Evolutionary conservation across 140 eudicot species (phyloP).

Genomic region (Anethum foeniculum): DNA sequence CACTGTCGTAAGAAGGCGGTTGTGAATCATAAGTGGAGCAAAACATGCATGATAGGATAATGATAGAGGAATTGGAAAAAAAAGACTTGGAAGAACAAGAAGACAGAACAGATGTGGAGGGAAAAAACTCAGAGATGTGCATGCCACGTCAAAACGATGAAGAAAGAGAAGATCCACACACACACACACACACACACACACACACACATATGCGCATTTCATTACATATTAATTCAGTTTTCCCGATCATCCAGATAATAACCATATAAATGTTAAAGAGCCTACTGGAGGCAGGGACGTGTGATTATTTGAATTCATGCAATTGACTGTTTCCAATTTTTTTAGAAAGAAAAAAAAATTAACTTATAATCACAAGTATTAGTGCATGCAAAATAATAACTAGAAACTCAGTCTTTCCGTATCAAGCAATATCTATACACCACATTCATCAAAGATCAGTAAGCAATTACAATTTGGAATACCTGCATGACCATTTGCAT

Average conservation of each 20-base stretch:
- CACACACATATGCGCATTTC: not conserved
- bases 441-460: not conserved
- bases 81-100: not conserved
- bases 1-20: not conserved
- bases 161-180: not conserved
- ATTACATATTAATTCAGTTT: not conserved
- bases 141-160: not conserved
- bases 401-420: not conserved
- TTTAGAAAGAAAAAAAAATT: too few species aligned
- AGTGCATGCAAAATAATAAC: not conserved
- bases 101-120: not conserved
- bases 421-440: not conserved
- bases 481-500: slow-evolving; percentile 99
- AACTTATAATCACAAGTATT: not conserved
- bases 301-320: not conserved
- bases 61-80: not conserved
- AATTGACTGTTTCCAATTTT: not conserved
- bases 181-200: too few species aligned
- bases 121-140: not conserved
- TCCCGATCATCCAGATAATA: not conserved
- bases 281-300: not conserved
- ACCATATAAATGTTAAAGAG: not conserved
- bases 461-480: slow-evolving; percentile 12
- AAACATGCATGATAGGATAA: not conserved
- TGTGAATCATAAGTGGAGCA: not conserved